Evolutionary conservation across 2,329 filamentous ascomycete species (phyloP), one percentile per base, ranked within the genome.

Genomic region (Exophiala sideris): DNA sequence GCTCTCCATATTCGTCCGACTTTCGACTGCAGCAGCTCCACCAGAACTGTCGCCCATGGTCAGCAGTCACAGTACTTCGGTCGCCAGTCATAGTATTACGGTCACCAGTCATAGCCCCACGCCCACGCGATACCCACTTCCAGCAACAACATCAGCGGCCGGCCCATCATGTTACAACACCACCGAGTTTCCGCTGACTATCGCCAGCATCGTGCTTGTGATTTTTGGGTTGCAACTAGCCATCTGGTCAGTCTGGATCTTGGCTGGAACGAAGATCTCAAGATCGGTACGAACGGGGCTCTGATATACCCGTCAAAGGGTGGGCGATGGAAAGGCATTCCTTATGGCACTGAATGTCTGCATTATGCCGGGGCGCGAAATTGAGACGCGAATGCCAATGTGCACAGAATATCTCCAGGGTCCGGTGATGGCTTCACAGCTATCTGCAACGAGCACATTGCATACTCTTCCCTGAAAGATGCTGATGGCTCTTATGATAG

Each of bases 191-290:
- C 20, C 12, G 3, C 9, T 50, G 21, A 41, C 40, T 6, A 32
- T 40, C n/a, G 24, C 21, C 20, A 50, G 47, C 38, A 41, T 48
- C 16, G 50, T 45, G 10, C 11, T 48, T n/a, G 8, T 42, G 20
- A 10, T 42, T 20, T 11, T 42, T 9, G 40, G 40, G 20, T 20
- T 42, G 16, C 44, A 45, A 40, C 35, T 41, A 12, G 24, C 20
- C 21, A 24, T 35, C 9, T 55, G 52, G 52, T 46, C 52, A 10
- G 9, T 29, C 20, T 46, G 47, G 42, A 50, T 36, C 9, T 18
- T 55, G 16, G 29, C 20, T 10, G 24, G n/a, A 29, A 41, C 21
- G 12, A 36, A 44, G 38, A 18, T 2, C 11, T 5, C 14, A 42
- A 42, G 34, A 8, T 16, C 34, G 18, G n/a, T 16, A 20, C 14